Conservation (phyloP, 495 filamentous ascomycete genomes). For the Penicillium subrubescens region DNA sequence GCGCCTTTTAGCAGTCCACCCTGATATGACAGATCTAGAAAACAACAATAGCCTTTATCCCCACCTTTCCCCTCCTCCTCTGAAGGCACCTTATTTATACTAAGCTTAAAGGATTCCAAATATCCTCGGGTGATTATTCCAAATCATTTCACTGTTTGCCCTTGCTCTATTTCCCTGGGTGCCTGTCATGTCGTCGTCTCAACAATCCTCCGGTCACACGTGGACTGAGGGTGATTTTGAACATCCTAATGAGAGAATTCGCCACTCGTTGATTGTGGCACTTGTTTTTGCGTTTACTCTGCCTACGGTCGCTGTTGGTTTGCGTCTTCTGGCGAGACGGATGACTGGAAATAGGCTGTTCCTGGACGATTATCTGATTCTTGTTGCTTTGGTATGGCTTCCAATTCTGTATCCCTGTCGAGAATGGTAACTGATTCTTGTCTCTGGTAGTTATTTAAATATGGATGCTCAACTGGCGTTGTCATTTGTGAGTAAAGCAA, state of each 20-base stretch:
- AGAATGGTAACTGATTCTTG: neutral
- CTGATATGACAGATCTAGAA: conserved; percentile 23
- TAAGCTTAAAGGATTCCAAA: conserved; percentile 11
- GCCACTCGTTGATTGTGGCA: conserved; percentile 30
- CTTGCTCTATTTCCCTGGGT: neutral
- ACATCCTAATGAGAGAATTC: conserved; percentile 29
- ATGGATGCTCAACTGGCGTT: conserved; percentile 36
- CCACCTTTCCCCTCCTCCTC: neutral
- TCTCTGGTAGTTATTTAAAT: conserved; percentile 34
- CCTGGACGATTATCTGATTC: conserved; percentile 43
- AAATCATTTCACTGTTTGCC: conserved; percentile 22
- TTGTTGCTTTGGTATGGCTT: conserved; percentile 34
- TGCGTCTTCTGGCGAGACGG: conserved; percentile 32
- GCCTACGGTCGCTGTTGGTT: conserved; percentile 30
- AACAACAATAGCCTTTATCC: neutral
- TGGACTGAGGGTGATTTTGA: conserved; percentile 27
- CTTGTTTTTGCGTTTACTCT: conserved; percentile 35
- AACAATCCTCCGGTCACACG: conserved; percentile 14
- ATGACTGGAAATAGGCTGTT: conserved; percentile 29
- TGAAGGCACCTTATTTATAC: conserved; percentile 1
- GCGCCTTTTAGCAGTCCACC: neutral
- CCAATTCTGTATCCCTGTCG: neutral
- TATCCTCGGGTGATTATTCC: conserved; percentile 21
- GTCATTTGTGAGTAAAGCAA: conserved; percentile 25
- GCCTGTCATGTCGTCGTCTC: conserved; percentile 21